Percentiles rank a stretch among this genome's conserved stretches.
These are phyloP conservation scores for Aspergillus terreus DNA, from an alignment of 2,329 filamentous ascomycete species.

Conservation along the genomic window DNA sequence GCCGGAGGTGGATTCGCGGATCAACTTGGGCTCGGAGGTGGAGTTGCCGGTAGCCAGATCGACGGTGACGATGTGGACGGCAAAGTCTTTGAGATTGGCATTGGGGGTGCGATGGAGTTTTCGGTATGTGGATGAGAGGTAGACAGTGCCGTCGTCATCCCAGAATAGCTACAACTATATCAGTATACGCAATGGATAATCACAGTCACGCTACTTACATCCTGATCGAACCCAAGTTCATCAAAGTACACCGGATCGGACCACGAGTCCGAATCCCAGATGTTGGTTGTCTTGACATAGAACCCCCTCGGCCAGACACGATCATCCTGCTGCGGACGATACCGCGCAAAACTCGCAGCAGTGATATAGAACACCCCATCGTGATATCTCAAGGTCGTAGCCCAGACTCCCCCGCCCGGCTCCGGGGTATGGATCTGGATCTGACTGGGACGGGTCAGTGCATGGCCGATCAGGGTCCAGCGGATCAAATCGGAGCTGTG, in stretches of 20 bases:
- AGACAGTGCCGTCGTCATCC: slow-evolving; percentile 49
- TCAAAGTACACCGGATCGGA: slow-evolving; percentile 55
- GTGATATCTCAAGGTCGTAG: slow-evolving; percentile 48
- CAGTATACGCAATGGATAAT: background rate
- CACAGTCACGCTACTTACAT: slow-evolving; percentile 32
- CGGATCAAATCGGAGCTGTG: slow-evolving; percentile 47
- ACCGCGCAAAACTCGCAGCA: slow-evolving; percentile 42
- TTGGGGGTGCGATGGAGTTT: slow-evolving; percentile 35
- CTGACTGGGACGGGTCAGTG: slow-evolving; percentile 30
- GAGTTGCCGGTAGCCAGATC: slow-evolving; percentile 31
- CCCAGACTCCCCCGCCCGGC: slow-evolving; percentile 42
- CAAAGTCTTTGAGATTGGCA: slow-evolving; percentile 50
- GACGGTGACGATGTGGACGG: slow-evolving; percentile 35
- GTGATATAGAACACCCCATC: slow-evolving; percentile 46
- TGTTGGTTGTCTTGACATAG: slow-evolving; percentile 51
- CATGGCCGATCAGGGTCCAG: slow-evolving; percentile 38
- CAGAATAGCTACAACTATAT: slow-evolving; percentile 45
- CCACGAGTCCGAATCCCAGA: slow-evolving; percentile 51
- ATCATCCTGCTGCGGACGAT: slow-evolving; percentile 41
- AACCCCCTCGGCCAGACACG: slow-evolving; percentile 53
- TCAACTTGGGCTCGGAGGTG: slow-evolving; percentile 26
- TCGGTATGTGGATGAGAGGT: slow-evolving; percentile 43
- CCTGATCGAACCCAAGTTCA: slow-evolving; percentile 53
- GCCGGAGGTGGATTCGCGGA: slow-evolving; percentile 46
- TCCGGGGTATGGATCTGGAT: slow-evolving; percentile 34